Base-by-base conservation (phyloP, 306 rosid species). In the Carpinus fangiana region DNA sequence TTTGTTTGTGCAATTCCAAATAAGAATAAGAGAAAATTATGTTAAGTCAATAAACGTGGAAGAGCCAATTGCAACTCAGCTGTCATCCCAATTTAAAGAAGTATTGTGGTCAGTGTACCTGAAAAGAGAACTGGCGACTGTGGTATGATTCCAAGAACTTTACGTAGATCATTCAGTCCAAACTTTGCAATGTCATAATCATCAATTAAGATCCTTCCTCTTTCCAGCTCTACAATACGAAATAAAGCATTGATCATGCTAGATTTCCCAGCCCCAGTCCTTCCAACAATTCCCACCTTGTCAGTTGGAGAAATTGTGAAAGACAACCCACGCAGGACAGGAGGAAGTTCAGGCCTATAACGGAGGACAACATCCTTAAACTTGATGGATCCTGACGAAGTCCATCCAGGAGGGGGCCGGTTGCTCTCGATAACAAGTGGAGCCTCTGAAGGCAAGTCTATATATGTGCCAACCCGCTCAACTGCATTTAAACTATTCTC, bases 211-310 rank as follows among this genome's bases (percentile, higher is more conserved):
- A 94, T 89, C 65, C 87, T 89, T 79, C 97, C 97, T 45, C 76
- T 90, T 46, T 88, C 94, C 34, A 89, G 80, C 66, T 94, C 98
- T 46, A 94, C 93, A 3, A 94, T 90, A 50, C 98, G 84, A 76
- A 94, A 94, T 73, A 92, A 82, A 26, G 97, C 94, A 78, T 90
- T 94, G 16, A 94, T 84, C 98, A 92, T 86, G 78, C 98, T 92
- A 72, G 98, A 94, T 82, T 94, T 94, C 65, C 98, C 97, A 26
- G 98, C 98, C 65, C 98, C 97, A 50, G 98, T 94, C 85, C 98
- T 89, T 84, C 98, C 97, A 73, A 94, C 97, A 36, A 94, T 86
- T 43, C 96, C 98, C 28, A 94, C 76, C 84, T 94, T 94, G 78
- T 94, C 97, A 43, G 85, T 89, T 70, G 96, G 86, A 59, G 84